phyloP scores from a whole-genome alignment of 805 yeast genomes.

The Wickerhamomyces ciferrii region DNA sequence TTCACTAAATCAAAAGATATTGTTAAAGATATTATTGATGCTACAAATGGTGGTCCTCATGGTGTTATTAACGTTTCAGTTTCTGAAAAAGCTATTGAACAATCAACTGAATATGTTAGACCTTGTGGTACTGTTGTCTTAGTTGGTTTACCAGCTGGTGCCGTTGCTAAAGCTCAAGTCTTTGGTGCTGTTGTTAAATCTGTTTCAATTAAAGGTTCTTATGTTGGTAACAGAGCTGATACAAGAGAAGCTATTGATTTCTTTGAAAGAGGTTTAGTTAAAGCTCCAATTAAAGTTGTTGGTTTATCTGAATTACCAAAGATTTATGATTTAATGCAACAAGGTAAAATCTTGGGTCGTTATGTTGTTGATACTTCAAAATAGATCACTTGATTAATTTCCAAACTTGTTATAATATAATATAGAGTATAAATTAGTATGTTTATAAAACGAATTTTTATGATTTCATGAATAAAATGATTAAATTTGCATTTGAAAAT shows the following conservation, averaged over 20 bases:
- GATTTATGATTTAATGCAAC: conserved; percentile 54
- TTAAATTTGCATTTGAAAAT: not conserved
- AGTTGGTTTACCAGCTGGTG: conserved; percentile 77
- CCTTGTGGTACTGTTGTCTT: conserved; percentile 63
- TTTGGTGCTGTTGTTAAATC: conserved; percentile 69
- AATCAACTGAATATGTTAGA: conserved; percentile 55
- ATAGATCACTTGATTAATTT: conserved; percentile 7
- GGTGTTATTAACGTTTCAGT: conserved; percentile 70
- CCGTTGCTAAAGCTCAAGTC: conserved; percentile 61
- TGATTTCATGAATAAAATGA: not conserved
- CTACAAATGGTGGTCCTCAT: conserved; percentile 69
- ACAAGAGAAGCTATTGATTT: conserved; percentile 72
- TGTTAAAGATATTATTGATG: conserved; percentile 43
- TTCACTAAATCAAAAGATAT: conserved; percentile 49
- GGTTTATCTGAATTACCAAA: conserved; percentile 49
- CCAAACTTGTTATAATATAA: not conserved
- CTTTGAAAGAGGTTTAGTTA: conserved; percentile 60
- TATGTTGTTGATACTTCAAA: conserved; percentile 56
- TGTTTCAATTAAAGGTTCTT: conserved; percentile 68
- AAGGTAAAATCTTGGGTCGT: conserved; percentile 60
- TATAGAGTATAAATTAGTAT: not conserved
- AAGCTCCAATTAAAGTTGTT: conserved; percentile 55
- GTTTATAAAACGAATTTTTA: not conserved
- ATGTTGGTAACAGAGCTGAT: conserved; percentile 86
- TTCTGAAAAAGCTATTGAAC: conserved; percentile 57